Conservation (phyloP, 768 basidiomycete genomes). For the Boletellus sp. region DNA sequence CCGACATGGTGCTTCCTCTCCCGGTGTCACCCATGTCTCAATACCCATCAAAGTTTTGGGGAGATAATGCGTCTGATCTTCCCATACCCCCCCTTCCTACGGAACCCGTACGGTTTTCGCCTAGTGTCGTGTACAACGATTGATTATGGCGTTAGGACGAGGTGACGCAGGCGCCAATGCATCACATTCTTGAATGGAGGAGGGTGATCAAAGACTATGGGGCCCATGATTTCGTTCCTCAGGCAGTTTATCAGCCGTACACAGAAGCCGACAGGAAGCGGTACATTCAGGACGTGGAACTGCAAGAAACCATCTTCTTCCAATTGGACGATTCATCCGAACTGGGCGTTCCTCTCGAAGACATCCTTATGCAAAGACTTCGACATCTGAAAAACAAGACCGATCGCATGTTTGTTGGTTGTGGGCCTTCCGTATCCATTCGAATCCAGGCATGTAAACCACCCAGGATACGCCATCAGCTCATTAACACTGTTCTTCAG, state of each 20-base stretch:
- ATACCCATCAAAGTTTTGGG: constrained; percentile 1
- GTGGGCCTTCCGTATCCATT: constrained; percentile 79
- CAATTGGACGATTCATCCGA: constrained; percentile 48
- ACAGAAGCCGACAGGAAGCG: constrained; percentile 73
- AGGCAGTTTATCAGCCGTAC: constrained; percentile 70
- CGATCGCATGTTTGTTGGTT: constrained; percentile 62
- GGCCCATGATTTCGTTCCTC: constrained; percentile 58
- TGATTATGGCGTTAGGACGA: constrained; percentile 20
- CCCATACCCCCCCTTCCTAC: not conserved
- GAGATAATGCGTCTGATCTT: not conserved
- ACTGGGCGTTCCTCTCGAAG: constrained; percentile 59
- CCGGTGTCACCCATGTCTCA: constrained; percentile 10
- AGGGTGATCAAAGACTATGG: constrained; percentile 15
- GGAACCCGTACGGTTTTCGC: constrained; percentile 12
- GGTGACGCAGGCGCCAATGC: constrained; percentile 16
- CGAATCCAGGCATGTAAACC: constrained; percentile 58
- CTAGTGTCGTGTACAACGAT: not conserved
- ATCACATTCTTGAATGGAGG: constrained; percentile 29
- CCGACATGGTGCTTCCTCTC: constrained; percentile 5
- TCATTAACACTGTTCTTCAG: constrained; percentile 33
- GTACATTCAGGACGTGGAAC: constrained; percentile 66
- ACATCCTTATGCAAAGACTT: constrained; percentile 60
- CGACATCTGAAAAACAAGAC: constrained; percentile 55
- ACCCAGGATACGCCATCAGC: not conserved
- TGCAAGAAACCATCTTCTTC: constrained; percentile 66